Evolutionary conservation across 331 rosid genomes (phyloP), one percentile per base, ranked within the genome.

Genomic region (Malus hybrid): DNA sequence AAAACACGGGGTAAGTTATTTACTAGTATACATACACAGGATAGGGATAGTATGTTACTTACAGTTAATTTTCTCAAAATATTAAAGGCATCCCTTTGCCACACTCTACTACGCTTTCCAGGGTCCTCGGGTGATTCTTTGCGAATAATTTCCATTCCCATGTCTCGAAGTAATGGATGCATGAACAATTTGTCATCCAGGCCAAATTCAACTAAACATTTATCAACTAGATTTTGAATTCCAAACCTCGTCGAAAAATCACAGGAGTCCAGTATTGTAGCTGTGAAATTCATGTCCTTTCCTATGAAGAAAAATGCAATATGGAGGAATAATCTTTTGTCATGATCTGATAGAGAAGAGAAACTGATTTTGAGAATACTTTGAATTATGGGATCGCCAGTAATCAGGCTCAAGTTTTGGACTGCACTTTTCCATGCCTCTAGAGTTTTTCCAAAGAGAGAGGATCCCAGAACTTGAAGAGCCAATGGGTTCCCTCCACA

Each of bases 101-200:
- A 60, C 31, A 60, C 65, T 22, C 32, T 22, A 60, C 32, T 60
- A 4, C 33, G 33, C 24, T 60, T 60, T 22, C 33, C 65, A 60
- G 65, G 33, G 32, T 79, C 61, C n/a, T 54, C 59, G 11, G 9
- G 15, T 11, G 79, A 79, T 57, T 66, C 83, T 73, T 73, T 73
- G 15, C 56, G 64, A 73, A 80, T 80, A 60, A 85, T 52, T 31
- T 75, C 70, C 76, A 71, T 34, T 14, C 84, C 86, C 84, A 79
- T 82, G 39, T 85, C 78, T 67, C 75, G 70, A 68, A 85, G 71
- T 72, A 82, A 31, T 44, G 77, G 84, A 70, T 82, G 86, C 76
- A 73, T 73, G 34, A 11, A 11, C 2, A 73, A 15, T 3, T 10
- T 12, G 3, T 10, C 5, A 0, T 6, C 2, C 2, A 1, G 5